Evolutionary conservation across 805 yeast species (phyloP).

Genomic region (Saccharomycopsis oosterbeekiorum): DNA sequence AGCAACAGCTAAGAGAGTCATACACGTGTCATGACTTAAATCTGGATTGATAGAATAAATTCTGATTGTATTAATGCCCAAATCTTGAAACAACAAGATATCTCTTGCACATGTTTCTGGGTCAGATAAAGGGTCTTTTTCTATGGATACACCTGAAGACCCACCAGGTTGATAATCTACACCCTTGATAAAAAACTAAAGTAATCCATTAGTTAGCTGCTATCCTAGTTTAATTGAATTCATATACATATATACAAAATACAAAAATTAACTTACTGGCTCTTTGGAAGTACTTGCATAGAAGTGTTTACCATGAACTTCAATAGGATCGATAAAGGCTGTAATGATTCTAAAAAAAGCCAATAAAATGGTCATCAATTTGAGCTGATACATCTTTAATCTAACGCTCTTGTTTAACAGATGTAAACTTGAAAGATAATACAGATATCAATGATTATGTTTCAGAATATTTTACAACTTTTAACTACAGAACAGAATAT

Average conservation of each 20-base stretch:
- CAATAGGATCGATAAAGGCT: slow-evolving; percentile 53
- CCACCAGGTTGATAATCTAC: slow-evolving; percentile 97
- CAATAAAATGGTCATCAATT: neutral
- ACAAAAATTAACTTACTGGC: slow-evolving; percentile 38
- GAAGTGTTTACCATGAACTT: slow-evolving; percentile 60
- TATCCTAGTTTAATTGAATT: neutral
- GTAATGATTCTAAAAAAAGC: neutral
- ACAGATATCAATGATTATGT: too few species aligned
- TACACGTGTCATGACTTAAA: slow-evolving; percentile 77
- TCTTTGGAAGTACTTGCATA: slow-evolving; percentile 63
- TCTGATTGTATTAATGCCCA: slow-evolving; percentile 80
- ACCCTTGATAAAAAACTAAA: slow-evolving; percentile 61
- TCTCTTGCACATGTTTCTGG: slow-evolving; percentile 70
- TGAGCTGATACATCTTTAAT: neutral
- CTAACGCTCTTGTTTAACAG: too few species aligned
- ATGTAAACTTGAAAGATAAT: too few species aligned
- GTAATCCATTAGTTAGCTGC: neutral
- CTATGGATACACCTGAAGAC: slow-evolving; percentile 55
- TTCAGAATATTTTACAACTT: neutral
- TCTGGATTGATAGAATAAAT: slow-evolving; percentile 81
- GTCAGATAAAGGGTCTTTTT: slow-evolving; percentile 69
- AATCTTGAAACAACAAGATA: slow-evolving; percentile 64
- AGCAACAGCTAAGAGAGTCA: slow-evolving; percentile 84
- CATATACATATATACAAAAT: neutral
- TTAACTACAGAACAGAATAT: neutral